Conservation (phyloP, 345 rosid species). For the Salix purpurea region DNA sequence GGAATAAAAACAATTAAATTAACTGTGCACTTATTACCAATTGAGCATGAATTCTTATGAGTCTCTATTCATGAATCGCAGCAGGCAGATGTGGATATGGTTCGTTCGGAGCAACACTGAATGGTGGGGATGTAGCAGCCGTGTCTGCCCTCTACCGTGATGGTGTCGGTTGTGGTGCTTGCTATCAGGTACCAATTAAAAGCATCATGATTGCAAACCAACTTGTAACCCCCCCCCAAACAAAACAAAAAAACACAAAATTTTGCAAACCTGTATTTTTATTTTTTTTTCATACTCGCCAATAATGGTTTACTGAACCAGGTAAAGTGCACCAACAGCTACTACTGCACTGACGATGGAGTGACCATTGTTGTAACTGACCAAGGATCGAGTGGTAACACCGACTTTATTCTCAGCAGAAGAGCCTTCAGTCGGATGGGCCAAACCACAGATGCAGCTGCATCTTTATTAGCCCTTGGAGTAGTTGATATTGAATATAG, state of each 20-base stretch:
- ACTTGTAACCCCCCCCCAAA: background rate
- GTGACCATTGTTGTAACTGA: slow-evolving; percentile 55
- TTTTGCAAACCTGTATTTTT: background rate
- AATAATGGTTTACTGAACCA: background rate
- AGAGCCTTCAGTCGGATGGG: slow-evolving; percentile 57
- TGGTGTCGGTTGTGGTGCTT: slow-evolving; percentile 74
- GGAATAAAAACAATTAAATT: background rate
- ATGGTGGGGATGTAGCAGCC: slow-evolving; percentile 65
- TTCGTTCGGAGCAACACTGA: slow-evolving; percentile 60
- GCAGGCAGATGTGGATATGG: slow-evolving; percentile 69
- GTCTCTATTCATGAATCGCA: slow-evolving; percentile 11
- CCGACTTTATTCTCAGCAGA: slow-evolving; percentile 59
- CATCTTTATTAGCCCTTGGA: slow-evolving; percentile 43
- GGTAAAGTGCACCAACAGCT: slow-evolving; percentile 57
- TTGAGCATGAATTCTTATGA: slow-evolving; percentile 1
- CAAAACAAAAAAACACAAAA: background rate
- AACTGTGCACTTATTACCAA: background rate
- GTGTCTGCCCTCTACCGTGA: slow-evolving; percentile 55
- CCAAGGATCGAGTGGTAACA: slow-evolving; percentile 42
- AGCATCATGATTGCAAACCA: background rate
- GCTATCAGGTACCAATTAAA: slow-evolving; percentile 54
- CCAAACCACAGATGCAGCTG: slow-evolving; percentile 47
- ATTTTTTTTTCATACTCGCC: background rate
- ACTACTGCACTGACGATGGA: slow-evolving; percentile 55
- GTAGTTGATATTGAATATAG: slow-evolving; percentile 53